Evolutionary conservation across 2,329 filamentous ascomycete species (phyloP).

Genomic region (Rhynchosporium agropyri): DNA sequence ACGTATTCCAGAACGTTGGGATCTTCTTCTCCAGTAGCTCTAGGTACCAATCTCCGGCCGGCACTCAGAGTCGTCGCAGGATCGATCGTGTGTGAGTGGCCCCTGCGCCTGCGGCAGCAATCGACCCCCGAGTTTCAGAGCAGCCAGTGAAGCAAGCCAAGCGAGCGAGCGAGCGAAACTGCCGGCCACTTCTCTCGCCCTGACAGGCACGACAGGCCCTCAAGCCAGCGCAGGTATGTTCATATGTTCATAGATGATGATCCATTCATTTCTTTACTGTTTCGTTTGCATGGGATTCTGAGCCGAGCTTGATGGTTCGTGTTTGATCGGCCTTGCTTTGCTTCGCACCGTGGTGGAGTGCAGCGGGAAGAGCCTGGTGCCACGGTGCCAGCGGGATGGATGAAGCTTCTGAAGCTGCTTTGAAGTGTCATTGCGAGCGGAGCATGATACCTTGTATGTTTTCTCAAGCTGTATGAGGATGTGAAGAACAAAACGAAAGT

Average conservation of each 20-base stretch:
- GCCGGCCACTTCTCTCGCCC: slow-evolving; percentile 5
- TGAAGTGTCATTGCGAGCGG: neutral
- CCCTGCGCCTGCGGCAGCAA: neutral
- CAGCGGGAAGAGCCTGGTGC: neutral
- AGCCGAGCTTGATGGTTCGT: neutral
- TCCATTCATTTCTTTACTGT: neutral
- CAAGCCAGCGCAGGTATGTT: neutral
- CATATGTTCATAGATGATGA: neutral
- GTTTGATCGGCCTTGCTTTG: slow-evolving; percentile 7
- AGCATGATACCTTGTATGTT: no score
- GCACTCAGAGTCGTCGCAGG: neutral
- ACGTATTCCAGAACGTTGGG: slow-evolving; percentile 8
- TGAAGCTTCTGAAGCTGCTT: neutral
- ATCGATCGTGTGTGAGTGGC: neutral
- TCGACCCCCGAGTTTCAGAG: slow-evolving; percentile 4
- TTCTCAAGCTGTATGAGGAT: neutral
- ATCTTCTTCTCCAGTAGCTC: neutral
- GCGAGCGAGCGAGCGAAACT: slow-evolving; percentile 3
- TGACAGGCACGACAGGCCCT: neutral
- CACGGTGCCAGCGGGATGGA: neutral
- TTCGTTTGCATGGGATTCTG: neutral
- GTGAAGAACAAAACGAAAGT: neutral
- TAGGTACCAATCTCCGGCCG: neutral
- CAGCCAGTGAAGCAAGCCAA: neutral
- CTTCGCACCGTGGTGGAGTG: neutral